Conservation (phyloP, 1,139 yeast species). For the Blastobotrys ciferrii region DNA sequence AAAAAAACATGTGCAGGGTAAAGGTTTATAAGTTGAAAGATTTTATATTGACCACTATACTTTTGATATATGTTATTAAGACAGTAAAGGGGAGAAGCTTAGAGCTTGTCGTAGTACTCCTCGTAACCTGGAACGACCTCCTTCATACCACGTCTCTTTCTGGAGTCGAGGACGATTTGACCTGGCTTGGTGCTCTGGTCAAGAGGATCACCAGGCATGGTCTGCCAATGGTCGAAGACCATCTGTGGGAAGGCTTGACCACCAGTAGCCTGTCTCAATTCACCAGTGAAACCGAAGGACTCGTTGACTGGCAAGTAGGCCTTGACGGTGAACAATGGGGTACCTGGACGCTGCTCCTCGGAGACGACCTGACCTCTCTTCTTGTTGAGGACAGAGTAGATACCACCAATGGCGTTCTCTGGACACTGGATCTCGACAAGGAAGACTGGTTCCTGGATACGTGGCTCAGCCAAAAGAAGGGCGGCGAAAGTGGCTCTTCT, state of each 20-base stretch:
- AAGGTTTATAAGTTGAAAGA: not conserved
- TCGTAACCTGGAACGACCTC: slow-evolving; percentile 98
- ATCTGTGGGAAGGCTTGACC: slow-evolving; percentile 99
- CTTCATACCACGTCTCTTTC: slow-evolving; percentile 98
- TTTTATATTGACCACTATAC: not conserved
- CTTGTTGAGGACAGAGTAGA: slow-evolving; percentile 98
- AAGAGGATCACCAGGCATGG: slow-evolving; percentile 86
- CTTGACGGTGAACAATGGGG: slow-evolving; percentile 98
- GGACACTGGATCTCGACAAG: slow-evolving; percentile 99
- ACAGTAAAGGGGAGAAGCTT: slow-evolving; percentile 39
- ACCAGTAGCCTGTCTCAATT: slow-evolving; percentile 99
- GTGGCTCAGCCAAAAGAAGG: slow-evolving; percentile 96
- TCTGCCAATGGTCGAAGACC: slow-evolving; percentile 98
- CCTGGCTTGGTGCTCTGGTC: slow-evolving; percentile 95
- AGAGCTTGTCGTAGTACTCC: slow-evolving; percentile 99
- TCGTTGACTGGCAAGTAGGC: slow-evolving; percentile 99
- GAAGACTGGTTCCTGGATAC: slow-evolving; percentile 99
- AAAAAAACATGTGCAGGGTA: too few relatives aligned
- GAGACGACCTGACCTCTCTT: slow-evolving; percentile 99
- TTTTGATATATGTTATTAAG: slow-evolving; percentile 1
- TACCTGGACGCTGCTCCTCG: slow-evolving; percentile 99
- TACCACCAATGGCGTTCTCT: slow-evolving; percentile 99
- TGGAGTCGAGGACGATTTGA: slow-evolving; percentile 81
- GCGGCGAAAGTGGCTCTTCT: slow-evolving; percentile 99
- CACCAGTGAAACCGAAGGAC: slow-evolving; percentile 99